Percentiles rank a stretch among this genome's conserved stretches.
phyloP scores from a whole-genome alignment of 75 land plant genomes.

The Adiantum capillusveneris region DNA sequence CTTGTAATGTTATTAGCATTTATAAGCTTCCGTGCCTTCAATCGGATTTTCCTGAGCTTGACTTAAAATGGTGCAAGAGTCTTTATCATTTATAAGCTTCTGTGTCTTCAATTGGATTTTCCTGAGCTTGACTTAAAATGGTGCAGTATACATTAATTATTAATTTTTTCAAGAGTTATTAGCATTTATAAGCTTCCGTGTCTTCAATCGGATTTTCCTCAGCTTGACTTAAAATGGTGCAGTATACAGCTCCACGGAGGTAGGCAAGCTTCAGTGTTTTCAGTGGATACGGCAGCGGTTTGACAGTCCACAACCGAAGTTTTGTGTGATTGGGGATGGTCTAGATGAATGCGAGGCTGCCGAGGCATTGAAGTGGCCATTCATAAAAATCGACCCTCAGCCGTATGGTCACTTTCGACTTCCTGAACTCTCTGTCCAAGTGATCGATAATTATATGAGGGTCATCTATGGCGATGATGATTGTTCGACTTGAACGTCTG shows the following conservation, averaged over 20 bases:
- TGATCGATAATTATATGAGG: slow-evolving; percentile 42
- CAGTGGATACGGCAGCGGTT: slow-evolving; percentile 61
- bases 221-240: slow-evolving; percentile 11
- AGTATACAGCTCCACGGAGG: slow-evolving; percentile 93
- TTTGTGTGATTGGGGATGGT: slow-evolving; percentile 87
- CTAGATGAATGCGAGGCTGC: slow-evolving; percentile 87
- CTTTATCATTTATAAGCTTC: no score
- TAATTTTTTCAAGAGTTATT: no score
- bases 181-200: slow-evolving; percentile 72
- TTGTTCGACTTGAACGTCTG: no score
- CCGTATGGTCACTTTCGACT: slow-evolving; percentile 47
- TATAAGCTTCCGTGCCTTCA: no score
- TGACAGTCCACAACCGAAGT: slow-evolving; percentile 28
- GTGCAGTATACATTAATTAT: no score
- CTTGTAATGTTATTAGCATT: no score
- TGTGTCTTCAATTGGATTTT: no score
- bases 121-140: no score
- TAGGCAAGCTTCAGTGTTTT: slow-evolving; percentile 78
- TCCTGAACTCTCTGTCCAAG: slow-evolving; percentile 53
- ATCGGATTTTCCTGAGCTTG: no score
- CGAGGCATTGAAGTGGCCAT: slow-evolving; percentile 65
- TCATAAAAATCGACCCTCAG: slow-evolving; percentile 46
- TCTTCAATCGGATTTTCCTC: slow-evolving; percentile 22
- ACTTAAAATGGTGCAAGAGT: no score
- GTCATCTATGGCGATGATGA: slow-evolving; percentile 38